Evolutionary conservation across 2,329 filamentous ascomycete genomes (phyloP).

Genomic region (Fusarium verticillioides): DNA sequence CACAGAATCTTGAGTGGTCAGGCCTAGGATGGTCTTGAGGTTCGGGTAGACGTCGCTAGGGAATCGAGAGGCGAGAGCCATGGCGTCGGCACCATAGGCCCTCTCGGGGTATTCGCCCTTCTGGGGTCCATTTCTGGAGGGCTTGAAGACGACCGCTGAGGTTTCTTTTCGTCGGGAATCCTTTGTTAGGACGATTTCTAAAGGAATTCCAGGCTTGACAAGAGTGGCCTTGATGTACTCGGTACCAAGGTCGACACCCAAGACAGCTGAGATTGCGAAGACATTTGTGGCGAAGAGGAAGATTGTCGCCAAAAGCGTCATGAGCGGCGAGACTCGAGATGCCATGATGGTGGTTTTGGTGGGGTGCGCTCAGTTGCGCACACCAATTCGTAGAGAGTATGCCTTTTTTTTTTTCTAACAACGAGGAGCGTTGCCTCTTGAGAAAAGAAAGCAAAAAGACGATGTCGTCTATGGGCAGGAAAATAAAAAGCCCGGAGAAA

Average conservation of each 20-base stretch:
- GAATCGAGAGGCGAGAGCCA: constrained; percentile 87
- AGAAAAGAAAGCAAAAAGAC: constrained; percentile 31
- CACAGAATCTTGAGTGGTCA: constrained; percentile 68
- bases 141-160: constrained; percentile 93
- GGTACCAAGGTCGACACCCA: constrained; percentile 94
- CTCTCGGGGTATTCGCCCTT: constrained; percentile 83
- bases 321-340: constrained; percentile 50
- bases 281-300: constrained; percentile 57
- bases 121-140: constrained; percentile 72
- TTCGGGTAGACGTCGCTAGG: constrained; percentile 95
- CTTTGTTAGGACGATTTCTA: constrained; percentile 97
- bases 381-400: constrained; percentile 25
- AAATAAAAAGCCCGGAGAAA: constrained; percentile 24
- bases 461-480: constrained; percentile 26
- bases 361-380: constrained; percentile 39
- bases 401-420: constrained; percentile 17
- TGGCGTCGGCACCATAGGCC: constrained; percentile 90
- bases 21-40: constrained; percentile 88
- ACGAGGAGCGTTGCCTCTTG: constrained; percentile 21
- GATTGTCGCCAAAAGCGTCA: constrained; percentile 52
- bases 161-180: constrained; percentile 97
- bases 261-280: constrained; percentile 74
- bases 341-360: constrained; percentile 49
- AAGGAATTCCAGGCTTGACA: constrained; percentile 95
- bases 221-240: constrained; percentile 97